These are phyloP conservation scores for Ophiostoma himal-ulmi DNA, from an alignment of 2,329 filamentous ascomycete species.

Conservation along the genomic window DNA sequence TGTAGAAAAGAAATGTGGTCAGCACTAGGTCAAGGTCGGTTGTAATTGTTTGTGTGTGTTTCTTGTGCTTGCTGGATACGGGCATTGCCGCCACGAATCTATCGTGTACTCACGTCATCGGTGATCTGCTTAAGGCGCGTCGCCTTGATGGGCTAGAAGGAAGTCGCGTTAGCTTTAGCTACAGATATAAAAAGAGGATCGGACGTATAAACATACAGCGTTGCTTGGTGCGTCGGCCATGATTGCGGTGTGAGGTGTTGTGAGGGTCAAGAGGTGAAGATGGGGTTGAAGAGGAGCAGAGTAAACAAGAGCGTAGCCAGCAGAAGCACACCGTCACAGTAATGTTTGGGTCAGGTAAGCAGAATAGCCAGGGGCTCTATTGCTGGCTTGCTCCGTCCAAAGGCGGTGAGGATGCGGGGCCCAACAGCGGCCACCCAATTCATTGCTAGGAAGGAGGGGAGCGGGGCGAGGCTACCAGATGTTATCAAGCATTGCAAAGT, in stretches of 20 bases:
- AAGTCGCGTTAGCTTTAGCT: not conserved
- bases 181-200: not conserved
- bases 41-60: too few relatives aligned
- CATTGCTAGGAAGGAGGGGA: not conserved
- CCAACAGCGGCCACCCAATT: not conserved
- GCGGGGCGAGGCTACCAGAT: not conserved
- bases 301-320: constrained; percentile 10
- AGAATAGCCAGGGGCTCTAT: constrained; percentile 1
- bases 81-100: too few relatives aligned
- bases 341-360: constrained; percentile 3
- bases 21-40: not conserved
- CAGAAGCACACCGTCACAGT: constrained; percentile 8
- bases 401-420: not conserved
- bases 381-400: not conserved
- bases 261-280: not conserved
- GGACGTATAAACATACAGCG: constrained; percentile 15
- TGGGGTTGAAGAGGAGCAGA: not conserved
- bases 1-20: constrained; percentile 34
- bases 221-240: constrained; percentile 22
- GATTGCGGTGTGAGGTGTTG: constrained; percentile 12
- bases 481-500: not conserved
- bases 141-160: constrained; percentile 62
- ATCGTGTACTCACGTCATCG: constrained; percentile 58
- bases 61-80: too few relatives aligned
- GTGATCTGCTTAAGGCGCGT: constrained; percentile 79